Base-by-base conservation (phyloP, 1,284 basidiomycete species). In the Naganishia cerealis region DNA sequence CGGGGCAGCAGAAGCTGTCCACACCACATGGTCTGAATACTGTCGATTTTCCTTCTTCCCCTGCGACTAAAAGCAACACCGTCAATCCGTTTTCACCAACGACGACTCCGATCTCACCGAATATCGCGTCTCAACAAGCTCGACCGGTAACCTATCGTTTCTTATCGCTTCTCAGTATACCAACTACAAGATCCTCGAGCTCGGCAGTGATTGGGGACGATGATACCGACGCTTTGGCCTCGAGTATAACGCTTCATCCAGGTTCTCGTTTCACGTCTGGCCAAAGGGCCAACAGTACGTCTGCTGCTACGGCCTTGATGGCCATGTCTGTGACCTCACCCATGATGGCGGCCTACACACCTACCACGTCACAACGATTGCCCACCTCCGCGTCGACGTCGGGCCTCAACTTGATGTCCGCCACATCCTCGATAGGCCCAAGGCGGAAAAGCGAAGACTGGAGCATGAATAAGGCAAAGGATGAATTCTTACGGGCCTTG, bases 371-470 rank as follows among this genome's bases (percentile, higher is more conserved):
- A 10, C 43, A 54, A 33, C 43, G 40, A 40, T 26, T 66, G 21
- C 61, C 62, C 1, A 65, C 62, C 15, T 69, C 67, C 3, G 57
- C n/a, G 7, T 59, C 67, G 2, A 66, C 67, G 21, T 69, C 67
- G 6, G 67, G 62, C 0, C 42, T 69, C 18, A 69, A 69, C 52
- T 42, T 69, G 39, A 65, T 69, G 42, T 50, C 61, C 21, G 67
- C 67, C 13, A 68, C 67, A 8, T 38, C 65, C 21, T 61, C 69
- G 1, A 50, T 50, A 9, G 46, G 46, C 18, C 56, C 69, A 12
- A 53, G 69, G 26, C 42, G 70, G 15, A 71, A 68, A 39, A 66
- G 62, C 43, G 70, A 71, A 54, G 70, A 71, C 39, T 71, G 70
- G 70, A 66, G 62, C 57, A 66, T 66, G 56, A 63, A 65, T 38